phyloP scores from a whole-genome alignment of 495 filamentous ascomycete genomes.

The Daldinia decipiens region DNA sequence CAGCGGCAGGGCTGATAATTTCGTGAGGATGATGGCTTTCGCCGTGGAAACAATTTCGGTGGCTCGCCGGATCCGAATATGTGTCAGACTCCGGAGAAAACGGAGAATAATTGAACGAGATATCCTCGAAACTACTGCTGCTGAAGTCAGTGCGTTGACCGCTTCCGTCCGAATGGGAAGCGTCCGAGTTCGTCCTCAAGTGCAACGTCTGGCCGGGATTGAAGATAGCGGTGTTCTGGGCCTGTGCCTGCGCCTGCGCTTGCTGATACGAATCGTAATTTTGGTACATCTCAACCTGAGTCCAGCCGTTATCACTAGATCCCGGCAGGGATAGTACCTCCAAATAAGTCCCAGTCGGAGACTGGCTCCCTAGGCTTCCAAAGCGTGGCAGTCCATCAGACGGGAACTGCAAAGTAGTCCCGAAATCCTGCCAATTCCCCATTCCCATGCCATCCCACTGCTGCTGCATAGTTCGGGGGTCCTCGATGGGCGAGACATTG shows the following conservation, averaged over 20 bases:
- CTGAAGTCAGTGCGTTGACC: slow-evolving; percentile 70
- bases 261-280: slow-evolving; percentile 61
- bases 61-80: slow-evolving; percentile 61
- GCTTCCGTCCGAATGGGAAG: slow-evolving; percentile 74
- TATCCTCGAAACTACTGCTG: slow-evolving; percentile 88
- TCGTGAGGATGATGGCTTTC: slow-evolving; percentile 61
- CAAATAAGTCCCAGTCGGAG: slow-evolving; percentile 82
- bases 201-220: slow-evolving; percentile 89
- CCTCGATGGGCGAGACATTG: slow-evolving; percentile 70
- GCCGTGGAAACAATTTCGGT: slow-evolving; percentile 62
- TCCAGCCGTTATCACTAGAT: slow-evolving; percentile 89
- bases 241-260: slow-evolving; percentile 56
- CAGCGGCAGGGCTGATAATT: slow-evolving; percentile 72
- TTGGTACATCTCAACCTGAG: slow-evolving; percentile 69
- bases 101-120: slow-evolving; percentile 78
- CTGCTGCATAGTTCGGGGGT: slow-evolving; percentile 70
- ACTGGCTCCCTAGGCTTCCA: slow-evolving; percentile 75
- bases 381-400: slow-evolving; percentile 63
- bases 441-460: slow-evolving; percentile 58
- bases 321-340: slow-evolving; percentile 82
- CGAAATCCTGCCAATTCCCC: slow-evolving; percentile 80
- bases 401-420: slow-evolving; percentile 64
- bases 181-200: slow-evolving; percentile 83
- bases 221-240: slow-evolving; percentile 71
- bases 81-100: slow-evolving; percentile 70